A percentile compares a stretch with the other conserved stretches of the same genome.
phyloP scores from a whole-genome alignment of 371 early-diverging fungal species.

The Mucor piriformis region DNA sequence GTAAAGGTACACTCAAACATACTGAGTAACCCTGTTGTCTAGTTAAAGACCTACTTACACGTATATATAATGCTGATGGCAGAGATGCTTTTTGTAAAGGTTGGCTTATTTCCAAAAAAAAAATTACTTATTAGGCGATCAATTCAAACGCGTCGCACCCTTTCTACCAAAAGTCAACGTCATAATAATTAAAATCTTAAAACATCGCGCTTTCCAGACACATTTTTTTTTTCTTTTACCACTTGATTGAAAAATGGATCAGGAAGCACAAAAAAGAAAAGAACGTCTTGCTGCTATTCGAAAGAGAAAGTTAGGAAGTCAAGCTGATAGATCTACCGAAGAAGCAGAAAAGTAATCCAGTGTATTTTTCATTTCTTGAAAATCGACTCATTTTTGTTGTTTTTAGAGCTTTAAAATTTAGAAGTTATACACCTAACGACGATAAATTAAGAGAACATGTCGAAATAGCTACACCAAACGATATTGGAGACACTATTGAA shows the following conservation, averaged over 20 bases:
- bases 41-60: too few relatives aligned
- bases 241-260: slow-evolving; percentile 53
- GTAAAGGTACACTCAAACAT: slow-evolving; percentile 21
- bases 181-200: too few relatives aligned
- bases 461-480: slow-evolving; percentile 50
- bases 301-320: slow-evolving; percentile 51
- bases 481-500: slow-evolving; percentile 59
- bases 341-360: slow-evolving; percentile 26
- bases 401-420: slow-evolving; percentile 46
- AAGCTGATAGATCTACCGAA: slow-evolving; percentile 15
- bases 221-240: background rate
- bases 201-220: background rate
- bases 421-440: slow-evolving; percentile 65
- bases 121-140: too few relatives aligned
- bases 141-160: too few relatives aligned
- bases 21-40: slow-evolving; percentile 18
- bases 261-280: slow-evolving; percentile 70
- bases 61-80: too few relatives aligned
- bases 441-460: slow-evolving; percentile 50
- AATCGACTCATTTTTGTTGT: background rate
- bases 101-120: too few relatives aligned
- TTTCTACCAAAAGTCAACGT: too few relatives aligned
- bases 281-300: slow-evolving; percentile 70
- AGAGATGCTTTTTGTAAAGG: too few relatives aligned
- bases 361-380: background rate